phyloP scores from a whole-genome alignment of 352 stramenopile species.

The Globisporangium cystogenes region DNA sequence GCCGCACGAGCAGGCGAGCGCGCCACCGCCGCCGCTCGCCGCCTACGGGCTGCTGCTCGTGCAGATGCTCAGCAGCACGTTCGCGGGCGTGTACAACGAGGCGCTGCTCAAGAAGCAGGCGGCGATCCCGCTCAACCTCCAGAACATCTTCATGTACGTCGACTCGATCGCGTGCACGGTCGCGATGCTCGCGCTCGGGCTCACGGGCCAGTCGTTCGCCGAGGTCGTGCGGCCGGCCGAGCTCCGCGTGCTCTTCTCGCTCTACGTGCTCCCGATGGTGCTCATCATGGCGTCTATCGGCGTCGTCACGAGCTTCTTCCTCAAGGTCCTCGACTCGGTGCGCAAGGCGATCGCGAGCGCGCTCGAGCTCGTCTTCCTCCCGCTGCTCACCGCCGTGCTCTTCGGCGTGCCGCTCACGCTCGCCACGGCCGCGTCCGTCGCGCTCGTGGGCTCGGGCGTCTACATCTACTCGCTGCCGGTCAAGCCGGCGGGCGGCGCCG shows the following conservation, averaged over 20 bases:
- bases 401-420: conserved; percentile 59
- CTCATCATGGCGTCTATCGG: conserved; percentile 82
- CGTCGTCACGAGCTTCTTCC: conserved; percentile 76
- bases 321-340: conserved; percentile 76
- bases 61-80: conserved; percentile 79
- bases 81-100: conserved; percentile 83
- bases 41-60: conserved; percentile 60
- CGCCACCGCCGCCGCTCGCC: conserved; percentile 28
- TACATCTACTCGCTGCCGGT: conserved; percentile 79
- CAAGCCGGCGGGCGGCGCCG: conserved; percentile 7
- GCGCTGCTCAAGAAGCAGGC: conserved; percentile 72
- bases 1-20: too few relatives aligned
- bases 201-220: conserved; percentile 62
- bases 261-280: conserved; percentile 72
- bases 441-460: conserved; percentile 62
- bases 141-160: conserved; percentile 85
- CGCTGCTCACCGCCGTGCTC: conserved; percentile 51
- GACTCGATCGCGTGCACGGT: conserved; percentile 74
- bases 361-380: conserved; percentile 68
- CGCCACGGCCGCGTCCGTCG: conserved; percentile 46
- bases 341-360: conserved; percentile 77
- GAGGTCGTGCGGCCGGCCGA: conserved; percentile 46
- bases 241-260: conserved; percentile 57
- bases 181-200: conserved; percentile 53
- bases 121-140: conserved; percentile 64